Evolutionary conservation across 2,329 filamentous ascomycete species (phyloP).

Genomic region (Diaporthe ampelina): DNA sequence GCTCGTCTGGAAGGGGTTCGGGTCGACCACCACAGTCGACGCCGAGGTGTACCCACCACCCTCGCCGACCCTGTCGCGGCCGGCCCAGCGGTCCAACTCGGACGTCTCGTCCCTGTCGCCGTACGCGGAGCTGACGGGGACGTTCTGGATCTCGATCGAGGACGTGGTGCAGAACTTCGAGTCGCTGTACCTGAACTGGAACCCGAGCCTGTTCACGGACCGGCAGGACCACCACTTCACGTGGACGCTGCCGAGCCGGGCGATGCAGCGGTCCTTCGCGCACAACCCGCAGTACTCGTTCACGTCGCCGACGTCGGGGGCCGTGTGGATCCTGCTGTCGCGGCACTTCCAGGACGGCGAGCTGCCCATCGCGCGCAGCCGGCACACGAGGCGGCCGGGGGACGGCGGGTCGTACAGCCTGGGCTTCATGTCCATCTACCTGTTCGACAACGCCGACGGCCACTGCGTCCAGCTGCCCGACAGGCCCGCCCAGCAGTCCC

Average conservation of each 20-base stretch:
- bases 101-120: constrained; percentile 45
- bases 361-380: constrained; percentile 66
- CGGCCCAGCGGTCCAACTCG: constrained; percentile 37
- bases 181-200: constrained; percentile 98
- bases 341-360: constrained; percentile 85
- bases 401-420: constrained; percentile 60
- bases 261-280: constrained; percentile 67
- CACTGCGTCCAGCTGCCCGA: constrained; percentile 81
- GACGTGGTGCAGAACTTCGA: constrained; percentile 93
- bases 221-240: constrained; percentile 92
- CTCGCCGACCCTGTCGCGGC: constrained; percentile 39
- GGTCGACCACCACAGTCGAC: constrained; percentile 50
- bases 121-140: constrained; percentile 69
- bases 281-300: constrained; percentile 82
- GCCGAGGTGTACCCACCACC: constrained; percentile 43
- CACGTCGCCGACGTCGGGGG: constrained; percentile 68
- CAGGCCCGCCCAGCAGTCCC: constrained; percentile 78
- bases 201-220: constrained; percentile 83
- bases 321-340: constrained; percentile 87
- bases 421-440: constrained; percentile 89
- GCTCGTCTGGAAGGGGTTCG: constrained; percentile 76
- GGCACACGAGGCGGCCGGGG: constrained; percentile 43
- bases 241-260: constrained; percentile 74
- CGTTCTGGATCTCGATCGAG: constrained; percentile 93
- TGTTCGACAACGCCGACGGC: constrained; percentile 76